phyloP scores from a whole-genome alignment of 257 asterid species.

The Solanum appendiculatum region DNA sequence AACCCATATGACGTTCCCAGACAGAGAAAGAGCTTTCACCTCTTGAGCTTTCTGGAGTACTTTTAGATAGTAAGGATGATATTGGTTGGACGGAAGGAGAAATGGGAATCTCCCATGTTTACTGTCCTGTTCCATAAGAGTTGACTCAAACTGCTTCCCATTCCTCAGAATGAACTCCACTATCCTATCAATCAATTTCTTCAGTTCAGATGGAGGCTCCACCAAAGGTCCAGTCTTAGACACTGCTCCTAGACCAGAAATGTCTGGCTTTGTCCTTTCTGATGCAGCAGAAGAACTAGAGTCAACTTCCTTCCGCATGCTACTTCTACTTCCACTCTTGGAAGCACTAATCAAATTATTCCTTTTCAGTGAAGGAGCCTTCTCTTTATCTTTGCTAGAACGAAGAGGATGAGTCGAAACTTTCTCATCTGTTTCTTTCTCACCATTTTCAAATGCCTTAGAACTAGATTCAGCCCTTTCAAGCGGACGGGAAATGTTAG shows the following conservation, averaged over 20 bases:
- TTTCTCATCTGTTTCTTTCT: conserved; percentile 22
- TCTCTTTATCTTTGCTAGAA: conserved; percentile 32
- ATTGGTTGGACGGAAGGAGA: conserved; percentile 71
- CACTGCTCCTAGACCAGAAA: conserved; percentile 9
- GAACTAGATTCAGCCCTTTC: conserved; percentile 25
- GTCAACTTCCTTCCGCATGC: conserved; percentile 26
- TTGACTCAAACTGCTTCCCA: conserved; percentile 76
- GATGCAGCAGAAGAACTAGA: conserved; percentile 17
- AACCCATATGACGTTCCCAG: neutral
- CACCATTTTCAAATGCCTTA: conserved; percentile 23
- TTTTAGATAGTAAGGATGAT: conserved; percentile 67
- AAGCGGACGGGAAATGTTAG: conserved; percentile 14
- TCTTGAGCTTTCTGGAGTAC: conserved; percentile 55
- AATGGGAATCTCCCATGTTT: conserved; percentile 69
- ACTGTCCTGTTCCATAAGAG: conserved; percentile 70
- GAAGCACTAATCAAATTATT: conserved; percentile 35
- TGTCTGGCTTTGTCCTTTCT: conserved; percentile 23
- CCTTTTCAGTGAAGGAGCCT: conserved; percentile 40
- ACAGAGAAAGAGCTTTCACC: conserved; percentile 33
- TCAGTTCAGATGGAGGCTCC: conserved; percentile 83
- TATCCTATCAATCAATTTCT: conserved; percentile 62
- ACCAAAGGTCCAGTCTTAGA: conserved; percentile 28
- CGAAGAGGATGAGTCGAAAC: conserved; percentile 16
- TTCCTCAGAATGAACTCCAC: conserved; percentile 68
- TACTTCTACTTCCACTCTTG: conserved; percentile 27